Conservation (phyloP, 2,329 filamentous ascomycete genomes). For the Geosmithia putterillii region DNA sequence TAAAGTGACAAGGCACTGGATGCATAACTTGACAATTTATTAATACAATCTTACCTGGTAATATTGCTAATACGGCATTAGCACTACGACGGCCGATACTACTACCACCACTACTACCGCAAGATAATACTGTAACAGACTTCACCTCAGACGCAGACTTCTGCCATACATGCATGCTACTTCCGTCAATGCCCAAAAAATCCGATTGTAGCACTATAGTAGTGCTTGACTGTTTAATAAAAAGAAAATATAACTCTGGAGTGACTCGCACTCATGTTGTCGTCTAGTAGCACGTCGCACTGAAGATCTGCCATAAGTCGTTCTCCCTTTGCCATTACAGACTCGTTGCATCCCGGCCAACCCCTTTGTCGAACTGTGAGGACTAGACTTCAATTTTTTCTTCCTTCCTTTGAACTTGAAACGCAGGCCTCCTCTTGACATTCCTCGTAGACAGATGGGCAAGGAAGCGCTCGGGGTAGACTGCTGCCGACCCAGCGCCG, state of each 20-base stretch:
- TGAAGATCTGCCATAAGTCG: not conserved
- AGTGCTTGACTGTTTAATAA: not conserved
- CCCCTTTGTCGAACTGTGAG: not conserved
- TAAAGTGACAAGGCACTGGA: too few species aligned
- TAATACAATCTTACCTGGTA: too few species aligned
- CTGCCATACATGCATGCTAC: too few species aligned
- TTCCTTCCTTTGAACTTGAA: not conserved
- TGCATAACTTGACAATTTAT: too few species aligned
- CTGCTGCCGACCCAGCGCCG: not conserved
- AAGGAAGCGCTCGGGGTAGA: not conserved
- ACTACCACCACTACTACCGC: too few species aligned
- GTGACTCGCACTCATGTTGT: conserved; percentile 2
- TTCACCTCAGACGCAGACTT: too few species aligned
- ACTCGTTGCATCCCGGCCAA: not conserved
- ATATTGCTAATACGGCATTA: too few species aligned
- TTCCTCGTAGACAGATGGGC: not conserved
- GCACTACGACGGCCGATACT: too few species aligned
- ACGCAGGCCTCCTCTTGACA: not conserved
- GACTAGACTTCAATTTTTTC: not conserved
- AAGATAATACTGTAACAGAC: not conserved
- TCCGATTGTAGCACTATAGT: not conserved
- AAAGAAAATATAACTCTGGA: not conserved
- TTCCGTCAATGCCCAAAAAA: not conserved
- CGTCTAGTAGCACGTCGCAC: conserved; percentile 1
- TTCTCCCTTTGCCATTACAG: not conserved